A percentile compares a stretch with the other conserved stretches of the same genome.
Conservation (phyloP, 352 stramenopile species). For the Aphanomyces stellatus region DNA sequence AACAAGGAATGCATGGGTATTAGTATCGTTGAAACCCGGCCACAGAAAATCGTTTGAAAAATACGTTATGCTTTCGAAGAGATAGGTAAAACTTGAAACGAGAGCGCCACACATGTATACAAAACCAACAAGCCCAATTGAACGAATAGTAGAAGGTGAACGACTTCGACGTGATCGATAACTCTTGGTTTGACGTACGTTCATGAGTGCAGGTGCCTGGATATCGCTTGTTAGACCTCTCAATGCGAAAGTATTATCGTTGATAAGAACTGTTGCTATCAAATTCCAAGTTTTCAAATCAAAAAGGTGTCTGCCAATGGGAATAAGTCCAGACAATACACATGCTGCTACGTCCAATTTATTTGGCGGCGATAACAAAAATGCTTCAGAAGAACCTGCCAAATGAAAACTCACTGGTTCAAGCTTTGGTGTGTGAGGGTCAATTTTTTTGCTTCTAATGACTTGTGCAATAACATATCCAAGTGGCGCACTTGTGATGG, state of each 20-base stretch:
- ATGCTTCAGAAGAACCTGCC: background rate
- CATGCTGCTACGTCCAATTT: background rate
- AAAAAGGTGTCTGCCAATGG: background rate
- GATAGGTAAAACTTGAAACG: background rate
- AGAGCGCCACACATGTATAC: background rate
- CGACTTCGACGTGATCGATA: background rate
- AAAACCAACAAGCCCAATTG: background rate
- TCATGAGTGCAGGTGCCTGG: background rate
- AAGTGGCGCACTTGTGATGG: background rate
- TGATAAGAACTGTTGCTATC: background rate
- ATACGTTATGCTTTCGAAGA: background rate
- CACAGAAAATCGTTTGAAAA: background rate
- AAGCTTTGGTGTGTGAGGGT: background rate
- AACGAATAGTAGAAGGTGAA: background rate
- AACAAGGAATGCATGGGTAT: background rate
- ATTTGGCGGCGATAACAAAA: background rate
- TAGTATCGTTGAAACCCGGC: background rate
- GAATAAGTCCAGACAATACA: background rate
- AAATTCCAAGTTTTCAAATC: constrained; percentile 3
- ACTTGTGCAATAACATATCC: background rate
- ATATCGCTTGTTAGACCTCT: too few relatives aligned
- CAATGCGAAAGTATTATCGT: background rate
- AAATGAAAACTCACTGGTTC: background rate
- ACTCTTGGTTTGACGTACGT: background rate
- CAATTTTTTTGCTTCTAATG: background rate